These are phyloP conservation scores for Nannizziopsis barbatae DNA, from an alignment of 2,329 filamentous ascomycete species.

Conservation along the genomic window DNA sequence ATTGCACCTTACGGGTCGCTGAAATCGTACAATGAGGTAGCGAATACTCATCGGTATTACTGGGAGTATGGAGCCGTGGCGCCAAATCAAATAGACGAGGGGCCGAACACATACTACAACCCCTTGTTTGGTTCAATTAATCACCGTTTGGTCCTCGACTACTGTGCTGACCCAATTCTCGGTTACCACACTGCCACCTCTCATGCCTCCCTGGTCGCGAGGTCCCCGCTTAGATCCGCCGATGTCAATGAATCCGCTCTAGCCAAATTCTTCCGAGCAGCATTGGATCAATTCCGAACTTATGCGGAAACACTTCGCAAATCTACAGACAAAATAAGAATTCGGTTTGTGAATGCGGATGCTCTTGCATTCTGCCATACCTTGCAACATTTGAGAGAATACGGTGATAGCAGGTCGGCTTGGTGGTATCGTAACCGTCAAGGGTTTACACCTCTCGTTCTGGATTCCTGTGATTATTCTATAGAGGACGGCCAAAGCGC, in stretches of 20 bases:
- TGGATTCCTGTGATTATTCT: conserved; percentile 38
- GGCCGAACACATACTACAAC: conserved; percentile 21
- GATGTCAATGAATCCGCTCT: background rate
- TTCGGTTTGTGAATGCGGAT: conserved; percentile 43
- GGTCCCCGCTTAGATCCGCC: conserved; percentile 29
- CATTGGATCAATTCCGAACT: conserved; percentile 18
- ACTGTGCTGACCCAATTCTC: conserved; percentile 42
- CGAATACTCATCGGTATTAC: conserved; percentile 17
- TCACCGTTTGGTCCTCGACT: conserved; percentile 34
- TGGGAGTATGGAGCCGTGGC: conserved; percentile 23
- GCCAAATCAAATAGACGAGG: conserved; percentile 11
- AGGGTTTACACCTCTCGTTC: conserved; percentile 30
- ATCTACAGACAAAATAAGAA: conserved; percentile 22
- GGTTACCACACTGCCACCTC: conserved; percentile 49
- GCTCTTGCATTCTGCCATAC: conserved; percentile 43
- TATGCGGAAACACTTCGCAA: conserved; percentile 19
- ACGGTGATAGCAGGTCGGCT: conserved; percentile 25
- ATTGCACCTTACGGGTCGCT: conserved; percentile 18
- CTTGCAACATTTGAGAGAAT: conserved; percentile 34
- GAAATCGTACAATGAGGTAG: conserved; percentile 11
- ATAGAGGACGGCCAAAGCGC: conserved; percentile 10
- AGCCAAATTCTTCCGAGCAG: conserved; percentile 7
- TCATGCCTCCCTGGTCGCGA: conserved; percentile 29
- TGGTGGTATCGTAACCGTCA: conserved; percentile 37
- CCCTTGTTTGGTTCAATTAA: conserved; percentile 38